Percentiles rank a stretch among this genome's conserved stretches.
These are phyloP conservation scores for Aspergillus kassunensis DNA, from an alignment of 495 filamentous ascomycete species.

Conservation along the genomic window DNA sequence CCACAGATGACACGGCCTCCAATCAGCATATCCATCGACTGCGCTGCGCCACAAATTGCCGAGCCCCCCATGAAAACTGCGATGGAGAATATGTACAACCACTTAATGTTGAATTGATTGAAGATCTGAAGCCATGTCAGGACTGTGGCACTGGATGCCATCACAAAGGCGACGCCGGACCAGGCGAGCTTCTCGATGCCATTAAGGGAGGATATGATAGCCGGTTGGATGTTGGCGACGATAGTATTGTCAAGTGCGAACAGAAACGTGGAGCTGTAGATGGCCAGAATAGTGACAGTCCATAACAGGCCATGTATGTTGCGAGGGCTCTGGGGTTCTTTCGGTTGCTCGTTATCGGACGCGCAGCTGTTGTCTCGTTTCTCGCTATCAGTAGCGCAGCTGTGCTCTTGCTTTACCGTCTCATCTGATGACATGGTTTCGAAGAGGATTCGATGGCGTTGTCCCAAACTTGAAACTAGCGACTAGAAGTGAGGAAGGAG, in stretches of 20 bases:
- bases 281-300: neutral
- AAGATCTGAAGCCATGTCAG: neutral
- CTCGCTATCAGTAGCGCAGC: too few species aligned
- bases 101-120: neutral
- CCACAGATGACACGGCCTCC: constrained; percentile 48
- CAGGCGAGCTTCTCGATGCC: neutral
- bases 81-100: neutral
- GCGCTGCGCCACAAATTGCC: constrained; percentile 54
- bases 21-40: constrained; percentile 48
- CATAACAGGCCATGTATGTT: neutral
- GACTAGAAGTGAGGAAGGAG: too few species aligned
- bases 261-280: neutral
- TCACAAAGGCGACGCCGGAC: neutral
- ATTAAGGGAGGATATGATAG: neutral
- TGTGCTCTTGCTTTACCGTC: too few species aligned
- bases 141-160: neutral
- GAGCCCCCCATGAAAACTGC: constrained; percentile 25
- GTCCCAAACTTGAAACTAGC: too few species aligned
- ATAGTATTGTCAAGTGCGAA: neutral
- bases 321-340: neutral
- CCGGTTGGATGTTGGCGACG: neutral
- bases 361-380: too few species aligned
- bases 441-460: too few species aligned
- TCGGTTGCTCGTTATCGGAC: neutral
- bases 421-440: too few species aligned